Conservation (phyloP, 2,329 filamentous ascomycete species). For the Zasmidium cellare region DNA sequence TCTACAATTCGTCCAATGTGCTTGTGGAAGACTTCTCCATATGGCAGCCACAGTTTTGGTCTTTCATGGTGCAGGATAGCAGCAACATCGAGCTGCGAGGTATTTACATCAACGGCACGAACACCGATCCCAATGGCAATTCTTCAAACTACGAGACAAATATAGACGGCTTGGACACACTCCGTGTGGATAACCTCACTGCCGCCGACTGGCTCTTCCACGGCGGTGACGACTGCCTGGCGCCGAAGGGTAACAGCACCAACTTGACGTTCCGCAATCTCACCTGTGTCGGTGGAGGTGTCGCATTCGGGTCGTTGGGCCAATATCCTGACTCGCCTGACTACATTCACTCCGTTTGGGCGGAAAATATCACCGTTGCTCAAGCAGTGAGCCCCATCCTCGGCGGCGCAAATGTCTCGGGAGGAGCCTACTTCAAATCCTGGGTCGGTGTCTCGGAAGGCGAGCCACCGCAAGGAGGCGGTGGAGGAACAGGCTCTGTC, state of each 20-base stretch:
- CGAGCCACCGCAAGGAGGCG: no score
- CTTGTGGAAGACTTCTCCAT: neutral
- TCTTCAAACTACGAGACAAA: neutral
- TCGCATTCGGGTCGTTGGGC: no score
- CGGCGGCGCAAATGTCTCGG: no score
- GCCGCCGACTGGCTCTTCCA: neutral
- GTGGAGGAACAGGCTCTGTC: no score
- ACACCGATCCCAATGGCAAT: neutral
- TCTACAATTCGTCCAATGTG: neutral
- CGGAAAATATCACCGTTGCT: no score
- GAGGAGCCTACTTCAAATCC: no score
- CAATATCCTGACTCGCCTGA: no score
- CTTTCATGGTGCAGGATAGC: neutral
- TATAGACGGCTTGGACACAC: neutral
- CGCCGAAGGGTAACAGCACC: neutral
- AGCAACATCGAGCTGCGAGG: neutral
- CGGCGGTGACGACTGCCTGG: neutral
- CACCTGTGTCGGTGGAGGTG: no score
- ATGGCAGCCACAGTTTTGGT: neutral
- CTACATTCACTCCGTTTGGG: no score
- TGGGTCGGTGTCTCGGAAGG: no score
- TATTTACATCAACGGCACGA: neutral
- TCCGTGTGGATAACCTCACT: neutral
- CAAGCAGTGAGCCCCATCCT: no score
- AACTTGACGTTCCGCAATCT: neutral